Base-by-base conservation (phyloP, 345 rosid species). In the Eucalyptus erythrocorys region DNA sequence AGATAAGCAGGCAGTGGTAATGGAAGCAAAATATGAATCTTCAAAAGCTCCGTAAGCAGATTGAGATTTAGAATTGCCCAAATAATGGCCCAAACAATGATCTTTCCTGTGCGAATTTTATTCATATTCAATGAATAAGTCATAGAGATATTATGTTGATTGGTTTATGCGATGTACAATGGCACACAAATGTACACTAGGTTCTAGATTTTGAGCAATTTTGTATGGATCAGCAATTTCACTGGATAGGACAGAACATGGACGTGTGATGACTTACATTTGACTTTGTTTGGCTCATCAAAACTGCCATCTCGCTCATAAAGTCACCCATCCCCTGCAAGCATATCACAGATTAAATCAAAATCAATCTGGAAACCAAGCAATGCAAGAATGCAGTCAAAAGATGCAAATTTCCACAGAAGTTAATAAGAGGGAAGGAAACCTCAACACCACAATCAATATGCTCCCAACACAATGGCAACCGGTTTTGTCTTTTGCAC, bases 291-390 rank as follows among this genome's bases (percentile, higher is more conserved):
- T 96, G 96, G 91, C 92, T 96, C 98, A 96, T 97, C 99, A 97
- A 94, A 0, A 80, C 86, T 14, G 96, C 97, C 99, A 97, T 97
- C 92, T 96, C 99, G 79, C 86, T 96, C 91, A 97, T 89, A 90
- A 97, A 97, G 88, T 94, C 99, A 57, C 98, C 99, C 99, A 96
- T 97, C 9, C 96, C 99, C 99, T 97, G 93, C 92, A 71, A 17
- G 43, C 42, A 34, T 17, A 34, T 71, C 81, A 34, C 26, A 68
- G 21, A 34, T 34, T 17, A 34, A 71, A 34, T 71, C 26, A 37
- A 22, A 71, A 40, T 34, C 81, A 9, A 68, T 34, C 43, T 5
- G 40, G 24, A 17, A 34, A 71, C 43, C 81, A 19, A 17, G 43
- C 88, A 49, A 34, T 66, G 26, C 81, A 71, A 22, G 43, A 13